These are phyloP conservation scores for Adenanthera pavonina DNA, from an alignment of 306 rosid species.

Conservation along the genomic window DNA sequence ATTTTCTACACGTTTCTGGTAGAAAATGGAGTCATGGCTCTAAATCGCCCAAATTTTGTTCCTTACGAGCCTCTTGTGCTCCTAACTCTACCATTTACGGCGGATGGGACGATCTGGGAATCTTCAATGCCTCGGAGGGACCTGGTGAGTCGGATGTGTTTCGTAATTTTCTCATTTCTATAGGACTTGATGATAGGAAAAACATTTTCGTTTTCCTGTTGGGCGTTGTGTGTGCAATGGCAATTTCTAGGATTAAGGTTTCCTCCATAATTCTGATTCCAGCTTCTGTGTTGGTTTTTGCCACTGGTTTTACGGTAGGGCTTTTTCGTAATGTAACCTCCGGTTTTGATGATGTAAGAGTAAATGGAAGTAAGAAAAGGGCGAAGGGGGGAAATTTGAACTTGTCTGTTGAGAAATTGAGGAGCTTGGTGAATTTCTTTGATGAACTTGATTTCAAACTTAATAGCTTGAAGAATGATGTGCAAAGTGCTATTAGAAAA, in stretches of 20 bases:
- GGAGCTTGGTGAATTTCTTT: conserved; percentile 56
- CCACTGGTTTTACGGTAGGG: conserved; percentile 74
- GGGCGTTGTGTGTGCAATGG: conserved; percentile 82
- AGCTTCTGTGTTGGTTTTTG: conserved; percentile 73
- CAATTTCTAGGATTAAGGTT: conserved; percentile 83
- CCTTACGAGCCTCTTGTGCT: conserved; percentile 46
- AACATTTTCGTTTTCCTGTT: conserved; percentile 60
- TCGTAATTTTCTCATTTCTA: conserved; percentile 65
- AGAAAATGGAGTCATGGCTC: conserved; percentile 46
- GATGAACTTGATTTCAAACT: conserved; percentile 59
- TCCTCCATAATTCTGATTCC: conserved; percentile 81
- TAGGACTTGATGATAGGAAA: conserved; percentile 71
- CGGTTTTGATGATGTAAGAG: conserved; percentile 49
- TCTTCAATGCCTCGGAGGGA: conserved; percentile 37
- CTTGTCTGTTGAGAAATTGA: conserved; percentile 56
- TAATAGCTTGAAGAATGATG: conserved; percentile 55
- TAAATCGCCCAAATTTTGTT: conserved; percentile 39
- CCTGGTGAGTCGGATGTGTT: conserved; percentile 64
- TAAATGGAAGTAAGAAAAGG: conserved; percentile 56
- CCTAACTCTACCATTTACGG: conserved; percentile 57
- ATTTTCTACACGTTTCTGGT: conserved; percentile 33
- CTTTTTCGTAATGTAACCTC: conserved; percentile 58
- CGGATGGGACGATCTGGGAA: conserved; percentile 82
- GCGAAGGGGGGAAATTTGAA: conserved; percentile 58
- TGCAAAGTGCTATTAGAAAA: conserved; percentile 61